phyloP scores from a whole-genome alignment of 1,139 yeast genomes.

The Diutina rugosa region DNA sequence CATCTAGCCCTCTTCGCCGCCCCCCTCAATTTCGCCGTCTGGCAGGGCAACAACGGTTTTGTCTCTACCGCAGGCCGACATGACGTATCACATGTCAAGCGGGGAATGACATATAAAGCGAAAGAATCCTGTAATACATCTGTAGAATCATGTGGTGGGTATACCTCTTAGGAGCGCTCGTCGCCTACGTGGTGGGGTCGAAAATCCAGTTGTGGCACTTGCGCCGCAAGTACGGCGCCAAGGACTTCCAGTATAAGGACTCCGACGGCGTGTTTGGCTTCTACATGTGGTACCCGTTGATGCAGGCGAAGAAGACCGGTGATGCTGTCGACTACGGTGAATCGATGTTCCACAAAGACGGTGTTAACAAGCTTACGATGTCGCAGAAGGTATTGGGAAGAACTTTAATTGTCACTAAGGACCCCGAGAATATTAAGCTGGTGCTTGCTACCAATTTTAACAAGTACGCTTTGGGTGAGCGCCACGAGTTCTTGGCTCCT shows the following conservation, averaged over 20 bases:
- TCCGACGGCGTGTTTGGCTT: background rate
- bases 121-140: background rate
- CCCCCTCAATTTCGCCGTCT: too few relatives aligned
- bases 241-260: background rate
- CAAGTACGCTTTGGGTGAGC: conserved; percentile 31
- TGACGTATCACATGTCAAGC: background rate
- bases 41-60: too few relatives aligned
- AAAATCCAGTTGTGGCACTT: background rate
- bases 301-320: background rate
- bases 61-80: background rate
- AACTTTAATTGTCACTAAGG: conserved; percentile 13
- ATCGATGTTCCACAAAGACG: background rate
- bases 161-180: background rate
- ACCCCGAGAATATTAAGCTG: conserved; percentile 23
- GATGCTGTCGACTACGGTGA: background rate
- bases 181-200: background rate
- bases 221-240: background rate
- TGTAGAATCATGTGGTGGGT: background rate
- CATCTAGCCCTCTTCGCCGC: background rate
- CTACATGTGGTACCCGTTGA: background rate
- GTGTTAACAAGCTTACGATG: background rate
- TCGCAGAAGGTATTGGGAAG: background rate
- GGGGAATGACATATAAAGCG: background rate
- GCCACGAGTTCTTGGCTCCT: conserved; percentile 29
- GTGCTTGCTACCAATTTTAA: conserved; percentile 15